Percentiles rank a stretch among this genome's conserved stretches.
phyloP scores from a whole-genome alignment of 2,329 filamentous ascomycete species.

The Penicillium sp. region DNA sequence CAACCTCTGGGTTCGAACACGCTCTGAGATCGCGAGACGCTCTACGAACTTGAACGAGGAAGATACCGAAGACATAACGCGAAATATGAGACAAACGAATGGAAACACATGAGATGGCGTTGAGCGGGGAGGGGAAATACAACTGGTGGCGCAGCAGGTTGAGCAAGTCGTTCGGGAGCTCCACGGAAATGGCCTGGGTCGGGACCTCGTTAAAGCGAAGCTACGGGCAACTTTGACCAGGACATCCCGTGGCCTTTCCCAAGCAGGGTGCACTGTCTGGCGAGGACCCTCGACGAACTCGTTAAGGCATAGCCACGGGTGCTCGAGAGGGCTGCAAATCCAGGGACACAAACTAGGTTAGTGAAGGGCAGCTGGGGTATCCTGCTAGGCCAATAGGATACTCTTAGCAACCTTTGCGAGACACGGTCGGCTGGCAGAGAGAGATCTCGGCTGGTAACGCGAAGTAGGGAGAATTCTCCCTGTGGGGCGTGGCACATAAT shows the following conservation, averaged over 20 bases:
- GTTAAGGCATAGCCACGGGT: conserved; percentile 4
- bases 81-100: too few relatives aligned
- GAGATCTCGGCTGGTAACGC: too few relatives aligned
- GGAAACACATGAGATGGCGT: too few relatives aligned
- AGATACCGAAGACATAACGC: too few relatives aligned
- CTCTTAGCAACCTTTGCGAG: not conserved
- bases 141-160: not conserved
- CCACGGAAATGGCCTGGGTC: not conserved
- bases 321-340: conserved; percentile 3
- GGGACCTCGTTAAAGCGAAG: conserved; percentile 2
- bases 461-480: too few relatives aligned
- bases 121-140: not conserved
- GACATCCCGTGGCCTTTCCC: conserved; percentile 1
- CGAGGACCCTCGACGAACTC: conserved; percentile 7
- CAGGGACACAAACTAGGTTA: conserved; percentile 3
- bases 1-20: conserved; percentile 6
- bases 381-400: conserved; percentile 1
- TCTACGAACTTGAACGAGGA: not conserved
- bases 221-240: conserved; percentile 9
- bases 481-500: too few relatives aligned
- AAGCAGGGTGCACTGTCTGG: conserved; percentile 2
- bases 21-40: not conserved
- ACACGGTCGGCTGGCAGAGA: too few relatives aligned
- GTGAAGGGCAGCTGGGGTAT: conserved; percentile 2
- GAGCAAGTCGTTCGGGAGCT: not conserved